phyloP scores from a whole-genome alignment of 116 monocot species.

The Phalaenopsis hybrid region DNA sequence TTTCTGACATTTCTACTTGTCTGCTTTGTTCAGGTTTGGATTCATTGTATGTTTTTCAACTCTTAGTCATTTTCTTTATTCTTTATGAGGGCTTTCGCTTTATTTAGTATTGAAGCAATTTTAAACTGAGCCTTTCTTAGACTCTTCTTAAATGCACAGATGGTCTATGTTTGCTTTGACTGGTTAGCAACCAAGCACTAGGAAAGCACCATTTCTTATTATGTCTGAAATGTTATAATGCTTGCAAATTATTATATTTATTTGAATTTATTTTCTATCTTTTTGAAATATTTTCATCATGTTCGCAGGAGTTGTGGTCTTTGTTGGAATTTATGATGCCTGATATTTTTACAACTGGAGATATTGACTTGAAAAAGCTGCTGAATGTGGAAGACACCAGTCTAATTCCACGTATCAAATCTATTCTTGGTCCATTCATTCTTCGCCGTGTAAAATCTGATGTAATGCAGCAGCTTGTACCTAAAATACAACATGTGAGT shows the following conservation, averaged over 20 bases:
- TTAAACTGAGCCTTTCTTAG: too few species aligned
- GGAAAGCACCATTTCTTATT: too few species aligned
- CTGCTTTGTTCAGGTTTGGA: too few species aligned
- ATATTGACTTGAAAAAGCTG: constrained; percentile 73
- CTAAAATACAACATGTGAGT: constrained; percentile 84
- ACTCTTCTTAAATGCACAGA: too few species aligned
- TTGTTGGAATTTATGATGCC: constrained; percentile 99
- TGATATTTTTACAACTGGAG: constrained; percentile 84
- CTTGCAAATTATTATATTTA: not conserved
- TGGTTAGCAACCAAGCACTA: too few species aligned
- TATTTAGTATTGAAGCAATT: too few species aligned
- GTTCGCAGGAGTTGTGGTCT: constrained; percentile 88
- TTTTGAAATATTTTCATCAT: not conserved
- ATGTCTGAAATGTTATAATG: not conserved
- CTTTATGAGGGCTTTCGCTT: too few species aligned
- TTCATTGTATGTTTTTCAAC: too few species aligned
- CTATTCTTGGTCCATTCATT: constrained; percentile 95
- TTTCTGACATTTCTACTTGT: too few species aligned
- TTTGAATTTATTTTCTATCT: not conserved
- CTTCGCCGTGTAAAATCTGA: constrained; percentile 92
- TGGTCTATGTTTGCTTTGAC: too few species aligned
- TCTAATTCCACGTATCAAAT: constrained; percentile 83
- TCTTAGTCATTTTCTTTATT: too few species aligned
- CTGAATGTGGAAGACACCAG: constrained; percentile 65
- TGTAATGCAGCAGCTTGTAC: constrained; percentile 97